Percentiles rank a stretch among this genome's conserved stretches.
phyloP scores from a whole-genome alignment of 2,329 filamentous ascomycete species.

The Penicillium sp. region DNA sequence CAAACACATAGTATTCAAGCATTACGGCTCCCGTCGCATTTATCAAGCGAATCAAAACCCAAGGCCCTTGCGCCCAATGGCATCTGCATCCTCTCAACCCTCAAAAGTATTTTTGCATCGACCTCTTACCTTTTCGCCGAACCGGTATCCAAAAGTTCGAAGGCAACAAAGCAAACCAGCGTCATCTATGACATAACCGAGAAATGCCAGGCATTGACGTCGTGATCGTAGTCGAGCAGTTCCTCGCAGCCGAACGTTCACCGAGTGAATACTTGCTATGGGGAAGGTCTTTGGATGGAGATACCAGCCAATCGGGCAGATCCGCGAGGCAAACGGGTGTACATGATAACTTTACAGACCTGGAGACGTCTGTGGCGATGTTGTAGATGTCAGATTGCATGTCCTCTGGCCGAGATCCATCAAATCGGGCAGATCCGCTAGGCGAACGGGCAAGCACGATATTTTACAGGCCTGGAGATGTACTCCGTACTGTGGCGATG shows the following conservation, averaged over 20 bases:
- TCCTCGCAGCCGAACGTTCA: constrained; percentile 22
- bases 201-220: constrained; percentile 8
- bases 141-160: constrained; percentile 15
- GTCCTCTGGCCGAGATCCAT: constrained; percentile 7
- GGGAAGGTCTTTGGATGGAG: constrained; percentile 7
- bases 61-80: too few relatives aligned
- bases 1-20: constrained; percentile 11
- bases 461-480: background rate
- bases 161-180: constrained; percentile 10
- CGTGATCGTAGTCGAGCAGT: constrained; percentile 20
- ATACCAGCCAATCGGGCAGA: constrained; percentile 13
- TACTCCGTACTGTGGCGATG: background rate
- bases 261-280: constrained; percentile 21
- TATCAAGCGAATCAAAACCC: background rate
- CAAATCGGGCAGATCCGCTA: constrained; percentile 9
- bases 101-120: background rate
- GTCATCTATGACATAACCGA: constrained; percentile 6
- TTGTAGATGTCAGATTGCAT: background rate
- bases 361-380: background rate
- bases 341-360: background rate
- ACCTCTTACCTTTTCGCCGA: constrained; percentile 19
- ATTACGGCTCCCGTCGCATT: constrained; percentile 13
- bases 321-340: background rate
- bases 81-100: too few relatives aligned
- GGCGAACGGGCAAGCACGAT: background rate